Percentiles rank a stretch among this genome's conserved stretches.
Evolutionary conservation across 1,139 yeast genomes (phyloP).

Genomic region (Geotrichum phurueaensis): DNA sequence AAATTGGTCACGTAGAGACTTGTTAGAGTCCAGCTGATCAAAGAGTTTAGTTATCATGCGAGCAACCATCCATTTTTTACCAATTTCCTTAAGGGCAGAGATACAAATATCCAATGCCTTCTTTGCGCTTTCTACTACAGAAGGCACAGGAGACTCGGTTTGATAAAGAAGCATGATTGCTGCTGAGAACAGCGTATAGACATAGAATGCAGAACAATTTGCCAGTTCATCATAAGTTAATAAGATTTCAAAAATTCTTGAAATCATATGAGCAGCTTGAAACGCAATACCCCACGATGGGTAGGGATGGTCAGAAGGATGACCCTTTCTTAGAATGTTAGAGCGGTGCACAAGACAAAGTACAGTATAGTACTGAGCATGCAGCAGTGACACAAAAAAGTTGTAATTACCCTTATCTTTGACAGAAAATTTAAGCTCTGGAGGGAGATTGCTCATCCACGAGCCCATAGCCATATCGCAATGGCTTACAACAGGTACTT

Average conservation of each 20-base stretch:
- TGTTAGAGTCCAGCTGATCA: constrained; percentile 28
- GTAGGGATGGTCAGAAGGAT: constrained; percentile 47
- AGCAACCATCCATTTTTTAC: constrained; percentile 42
- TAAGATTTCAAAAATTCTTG: constrained; percentile 57
- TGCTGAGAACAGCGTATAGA: constrained; percentile 56
- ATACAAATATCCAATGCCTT: constrained; percentile 51
- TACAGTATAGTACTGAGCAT: constrained; percentile 67
- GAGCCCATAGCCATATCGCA: constrained; percentile 76
- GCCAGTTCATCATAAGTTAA: constrained; percentile 48
- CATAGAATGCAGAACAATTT: constrained; percentile 53
- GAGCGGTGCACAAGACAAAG: constrained; percentile 68
- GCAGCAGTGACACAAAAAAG: constrained; percentile 55
- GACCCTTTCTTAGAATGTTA: constrained; percentile 47
- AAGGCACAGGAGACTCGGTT: constrained; percentile 53
- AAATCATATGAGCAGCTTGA: constrained; percentile 78
- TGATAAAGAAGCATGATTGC: constrained; percentile 70
- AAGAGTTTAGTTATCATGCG: constrained; percentile 35
- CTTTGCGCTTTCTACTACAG: constrained; percentile 56
- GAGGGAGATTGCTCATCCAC: constrained; percentile 69
- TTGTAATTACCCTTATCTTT: constrained; percentile 47
- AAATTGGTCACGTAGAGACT: constrained; percentile 29
- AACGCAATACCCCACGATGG: constrained; percentile 86
- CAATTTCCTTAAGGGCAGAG: constrained; percentile 48
- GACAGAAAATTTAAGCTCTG: constrained; percentile 55
- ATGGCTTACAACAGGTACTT: constrained; percentile 55